A percentile compares a stretch with the other conserved stretches of the same genome.
phyloP scores from a whole-genome alignment of 2,329 filamentous ascomycete species.

The Mollisiaceae sp. region DNA sequence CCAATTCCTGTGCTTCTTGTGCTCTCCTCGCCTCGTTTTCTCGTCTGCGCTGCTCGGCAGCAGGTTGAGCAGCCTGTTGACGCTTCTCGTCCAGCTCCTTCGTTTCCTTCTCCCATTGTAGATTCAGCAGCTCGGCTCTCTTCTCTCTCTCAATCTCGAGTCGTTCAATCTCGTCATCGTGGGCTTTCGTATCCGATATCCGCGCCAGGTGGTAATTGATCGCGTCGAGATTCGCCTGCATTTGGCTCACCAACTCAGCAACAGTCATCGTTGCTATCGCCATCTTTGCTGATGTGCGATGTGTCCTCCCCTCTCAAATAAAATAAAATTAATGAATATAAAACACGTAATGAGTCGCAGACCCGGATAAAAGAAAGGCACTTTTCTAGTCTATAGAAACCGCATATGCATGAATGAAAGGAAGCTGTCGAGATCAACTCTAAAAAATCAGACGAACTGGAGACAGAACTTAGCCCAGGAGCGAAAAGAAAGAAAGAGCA shows the following conservation, averaged over 20 bases:
- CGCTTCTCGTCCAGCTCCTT: slow-evolving; percentile 17
- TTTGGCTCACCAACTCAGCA: slow-evolving; percentile 20
- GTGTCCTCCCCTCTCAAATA: not conserved
- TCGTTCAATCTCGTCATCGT: slow-evolving; percentile 24
- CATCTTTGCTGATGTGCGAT: slow-evolving; percentile 6
- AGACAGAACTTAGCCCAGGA: not conserved
- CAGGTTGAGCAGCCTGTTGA: not conserved
- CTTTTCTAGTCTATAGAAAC: slow-evolving; percentile 16
- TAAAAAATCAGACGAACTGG: slow-evolving; percentile 12
- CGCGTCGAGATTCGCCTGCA: slow-evolving; percentile 19
- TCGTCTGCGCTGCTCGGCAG: slow-evolving; percentile 11
- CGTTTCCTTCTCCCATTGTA: slow-evolving; percentile 12
- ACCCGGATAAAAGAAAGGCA: slow-evolving; percentile 11
- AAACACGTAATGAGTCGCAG: slow-evolving; percentile 12
- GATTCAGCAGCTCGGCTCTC: slow-evolving; percentile 9
- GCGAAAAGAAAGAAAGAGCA: slow-evolving; percentile 9
- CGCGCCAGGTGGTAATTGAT: slow-evolving; percentile 18
- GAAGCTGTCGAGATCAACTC: not conserved
- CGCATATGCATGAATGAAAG: slow-evolving; percentile 8
- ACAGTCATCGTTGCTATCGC: slow-evolving; percentile 11
- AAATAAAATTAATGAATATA: slow-evolving; percentile 10
- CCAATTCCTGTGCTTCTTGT: slow-evolving; percentile 14
- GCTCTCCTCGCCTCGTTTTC: slow-evolving; percentile 6
- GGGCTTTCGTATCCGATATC: slow-evolving; percentile 21
- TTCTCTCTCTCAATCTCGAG: slow-evolving; percentile 19